phyloP scores from a whole-genome alignment of 257 asterid species.

The Eustoma russellianum region DNA sequence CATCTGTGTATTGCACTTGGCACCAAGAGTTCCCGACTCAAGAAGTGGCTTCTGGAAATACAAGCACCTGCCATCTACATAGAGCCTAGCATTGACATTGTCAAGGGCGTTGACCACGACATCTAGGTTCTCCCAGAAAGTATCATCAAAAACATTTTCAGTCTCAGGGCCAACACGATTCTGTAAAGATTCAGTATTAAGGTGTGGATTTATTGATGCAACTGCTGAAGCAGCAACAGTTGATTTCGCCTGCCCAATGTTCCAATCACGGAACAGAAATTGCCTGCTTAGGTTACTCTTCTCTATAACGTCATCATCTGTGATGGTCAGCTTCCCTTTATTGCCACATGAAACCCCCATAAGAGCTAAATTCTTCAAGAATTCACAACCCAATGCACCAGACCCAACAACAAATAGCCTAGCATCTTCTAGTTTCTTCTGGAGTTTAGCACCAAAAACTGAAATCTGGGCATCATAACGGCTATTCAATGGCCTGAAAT shows the following conservation, averaged over 20 bases:
- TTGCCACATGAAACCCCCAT: constrained; percentile 85
- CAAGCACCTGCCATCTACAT: constrained; percentile 91
- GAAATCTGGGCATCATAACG: constrained; percentile 96
- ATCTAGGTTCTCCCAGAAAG: constrained; percentile 76
- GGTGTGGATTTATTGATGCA: constrained; percentile 47
- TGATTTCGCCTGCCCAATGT: constrained; percentile 92
- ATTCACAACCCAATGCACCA: constrained; percentile 96
- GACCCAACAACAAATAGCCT: constrained; percentile 78
- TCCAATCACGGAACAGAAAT: constrained; percentile 91
- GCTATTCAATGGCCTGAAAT: constrained; percentile 60
- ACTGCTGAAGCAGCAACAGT: constrained; percentile 92
- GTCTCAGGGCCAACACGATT: constrained; percentile 88
- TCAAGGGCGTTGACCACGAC: constrained; percentile 85
- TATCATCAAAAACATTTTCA: constrained; percentile 76
- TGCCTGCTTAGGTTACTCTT: constrained; percentile 95
- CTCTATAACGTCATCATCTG: constrained; percentile 95
- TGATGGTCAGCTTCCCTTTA: constrained; percentile 63
- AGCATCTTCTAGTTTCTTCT: constrained; percentile 78
- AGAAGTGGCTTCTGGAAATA: constrained; percentile 92
- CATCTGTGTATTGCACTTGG: constrained; percentile 92
- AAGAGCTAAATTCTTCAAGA: constrained; percentile 78
- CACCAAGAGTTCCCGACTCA: constrained; percentile 93
- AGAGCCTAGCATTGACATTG: constrained; percentile 88
- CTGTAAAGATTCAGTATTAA: constrained; percentile 74
- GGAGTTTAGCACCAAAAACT: constrained; percentile 76